Evolutionary conservation across 2,329 filamentous ascomycete genomes (phyloP), one percentile per base, ranked within the genome.

Genomic region (Tolypocladium cylindrosporum): DNA sequence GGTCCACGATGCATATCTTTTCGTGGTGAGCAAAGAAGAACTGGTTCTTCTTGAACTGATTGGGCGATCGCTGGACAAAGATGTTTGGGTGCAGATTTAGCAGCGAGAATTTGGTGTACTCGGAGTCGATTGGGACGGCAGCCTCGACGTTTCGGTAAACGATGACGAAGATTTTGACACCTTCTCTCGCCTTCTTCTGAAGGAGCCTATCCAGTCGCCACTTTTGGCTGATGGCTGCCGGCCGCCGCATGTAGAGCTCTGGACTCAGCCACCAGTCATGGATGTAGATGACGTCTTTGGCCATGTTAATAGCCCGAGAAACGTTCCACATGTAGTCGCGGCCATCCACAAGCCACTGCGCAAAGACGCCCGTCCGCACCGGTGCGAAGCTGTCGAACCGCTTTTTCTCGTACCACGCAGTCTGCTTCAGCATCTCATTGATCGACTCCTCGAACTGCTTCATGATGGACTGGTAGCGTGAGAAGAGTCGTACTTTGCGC

Each of bases 301-400:
- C 94, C 85, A 97, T 96, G 69, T 91, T 94, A 67, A 99, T 95
- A 14, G 94, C 94, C 62, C 93, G 85, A 13, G 93, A 97, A 9
- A 97, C 91, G 70, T 97, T 96, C 94, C 94, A 99, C 93, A 97
- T 97, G 77, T 97, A 95, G 71, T 99, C 94, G 64, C 94, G 85
- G 19, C 90, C 94, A 72, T 99, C 94, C 0, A 99, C 93, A 10
- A 99, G 82, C 92, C 93, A 97, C 68, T 97, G 91, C 2, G 92
- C 91, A 74, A 93, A 94, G 36, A 94, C 91, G 50, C 88, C 88
- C 53, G 84, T 85, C 60, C 94, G 84, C 1, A 97, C 88, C 0
- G 94, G 94, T 0, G 94, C 92, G 73, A 95, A 99, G 71, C 93
- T 97, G 65, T 88, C 88, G 69, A 97, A 97, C 21, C 94, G 85